These are phyloP conservation scores for Biancaea sappan DNA, from an alignment of 306 rosid genomes.

Conservation along the genomic window DNA sequence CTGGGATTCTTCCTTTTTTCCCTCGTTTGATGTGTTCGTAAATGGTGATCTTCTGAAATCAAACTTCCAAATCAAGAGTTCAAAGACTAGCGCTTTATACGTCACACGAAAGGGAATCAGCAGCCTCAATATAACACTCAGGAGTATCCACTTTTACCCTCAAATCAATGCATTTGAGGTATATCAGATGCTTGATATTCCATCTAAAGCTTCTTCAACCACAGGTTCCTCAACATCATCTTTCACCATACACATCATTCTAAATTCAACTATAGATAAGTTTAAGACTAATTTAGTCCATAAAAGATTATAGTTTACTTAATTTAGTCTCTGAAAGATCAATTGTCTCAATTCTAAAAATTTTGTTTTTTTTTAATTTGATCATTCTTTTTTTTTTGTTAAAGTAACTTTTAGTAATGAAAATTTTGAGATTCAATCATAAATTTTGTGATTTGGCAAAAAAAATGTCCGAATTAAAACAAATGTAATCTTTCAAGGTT, in stretches of 20 bases:
- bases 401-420: no score
- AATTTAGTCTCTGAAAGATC: no score
- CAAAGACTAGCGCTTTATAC: constrained; percentile 66
- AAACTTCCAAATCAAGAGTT: constrained; percentile 59
- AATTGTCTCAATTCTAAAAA: no score
- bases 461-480: no score
- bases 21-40: constrained; percentile 72
- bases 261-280: constrained; percentile 11
- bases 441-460: no score
- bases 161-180: constrained; percentile 92
- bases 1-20: constrained; percentile 78
- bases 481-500: no score
- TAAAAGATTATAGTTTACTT: no score
- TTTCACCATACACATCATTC: not conserved
- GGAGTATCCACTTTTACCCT: constrained; percentile 63
- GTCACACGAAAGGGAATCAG: constrained; percentile 46
- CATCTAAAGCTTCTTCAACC: constrained; percentile 81
- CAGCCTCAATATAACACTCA: constrained; percentile 70
- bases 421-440: no score
- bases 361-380: no score
- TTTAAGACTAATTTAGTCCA: no score
- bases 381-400: no score
- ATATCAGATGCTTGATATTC: constrained; percentile 72
- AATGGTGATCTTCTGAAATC: constrained; percentile 66
- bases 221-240: constrained; percentile 59